Evolutionary conservation across 371 early-diverging fungal genomes (phyloP), one percentile per base, ranked within the genome.

Genomic region (Mortierella sp.): DNA sequence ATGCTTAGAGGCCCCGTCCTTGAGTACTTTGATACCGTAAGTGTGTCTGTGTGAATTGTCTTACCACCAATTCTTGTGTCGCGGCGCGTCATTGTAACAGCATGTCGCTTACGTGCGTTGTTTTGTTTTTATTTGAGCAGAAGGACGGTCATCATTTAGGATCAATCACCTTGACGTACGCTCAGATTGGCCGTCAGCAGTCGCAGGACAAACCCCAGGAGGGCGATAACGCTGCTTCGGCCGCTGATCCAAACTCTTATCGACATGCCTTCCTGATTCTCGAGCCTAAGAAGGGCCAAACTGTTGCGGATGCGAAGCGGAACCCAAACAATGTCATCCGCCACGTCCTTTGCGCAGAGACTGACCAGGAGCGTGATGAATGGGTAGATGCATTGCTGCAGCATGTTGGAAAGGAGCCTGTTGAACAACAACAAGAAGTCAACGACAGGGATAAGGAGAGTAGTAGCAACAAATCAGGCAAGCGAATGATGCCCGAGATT

Each of bases 261-360:
- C 82, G 91, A 12, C 91, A 93, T 60, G 94, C 91, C 6, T 92
- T 94, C 70, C 67, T 94, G 43, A 90, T 93, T 44, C 70, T 90
- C 50, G 95, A 96, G 68, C 87, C 83, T 42, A 87, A 84, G 68
- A 88, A 85, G 65, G 75, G 82, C 17, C 80, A 85, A 17, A 85
- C 87, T 39, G 81, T 85, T 21, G 79, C 78, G 21, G 73, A 72
- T 46, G 66, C 67, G 34, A 79, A 73, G 65, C 78, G 72, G 44
- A 73, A 72, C 64, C 79, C 81, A 30, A 86, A 84, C 48, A 84
- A 87, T 26, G 72, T 86, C 1, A 79, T 79, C 34, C 82, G 89
- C 6, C 94, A 94, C 60, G 89, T 94, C 15, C 89, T 97, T 41
- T 95, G 93, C 78, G 95, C 95, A 7, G 94, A 92, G 24, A 92